phyloP scores from a whole-genome alignment of 768 basidiomycete genomes.

The Paxillus rubicundulus region DNA sequence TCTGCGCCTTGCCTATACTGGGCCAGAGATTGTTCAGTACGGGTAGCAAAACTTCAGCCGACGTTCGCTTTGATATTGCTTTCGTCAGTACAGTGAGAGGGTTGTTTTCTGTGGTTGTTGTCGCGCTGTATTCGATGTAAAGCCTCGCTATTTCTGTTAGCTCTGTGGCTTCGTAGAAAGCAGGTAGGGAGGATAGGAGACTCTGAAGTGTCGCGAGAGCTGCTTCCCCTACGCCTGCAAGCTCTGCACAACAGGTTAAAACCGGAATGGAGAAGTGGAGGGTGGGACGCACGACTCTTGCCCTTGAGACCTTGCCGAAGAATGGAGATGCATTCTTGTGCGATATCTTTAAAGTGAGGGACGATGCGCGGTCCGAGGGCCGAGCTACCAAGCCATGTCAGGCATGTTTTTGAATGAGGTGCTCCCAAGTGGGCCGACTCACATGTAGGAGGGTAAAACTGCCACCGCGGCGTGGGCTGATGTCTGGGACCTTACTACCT shows the following conservation, averaged over 20 bases:
- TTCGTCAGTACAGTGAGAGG: constrained; percentile 50
- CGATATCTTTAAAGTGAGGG: constrained; percentile 74
- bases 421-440: constrained; percentile 20
- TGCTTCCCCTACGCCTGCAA: constrained; percentile 32
- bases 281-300: constrained; percentile 32
- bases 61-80: constrained; percentile 65
- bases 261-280: neutral
- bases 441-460: constrained; percentile 64
- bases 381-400: constrained; percentile 40
- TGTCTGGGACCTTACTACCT: constrained; percentile 41
- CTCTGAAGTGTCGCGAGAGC: constrained; percentile 54
- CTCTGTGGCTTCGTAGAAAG: constrained; percentile 73
- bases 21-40: constrained; percentile 63
- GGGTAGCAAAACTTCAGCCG: constrained; percentile 64
- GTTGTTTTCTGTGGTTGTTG: constrained; percentile 15
- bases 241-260: constrained; percentile 21
- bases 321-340: constrained; percentile 52
- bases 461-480: constrained; percentile 45
- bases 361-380: constrained; percentile 87
- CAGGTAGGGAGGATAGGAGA: constrained; percentile 73
- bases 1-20: constrained; percentile 30
- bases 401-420: neutral
- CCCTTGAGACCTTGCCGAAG: constrained; percentile 40
- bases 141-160: constrained; percentile 54
- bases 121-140: constrained; percentile 45